A percentile compares a stretch with the other conserved stretches of the same genome.
phyloP scores from a whole-genome alignment of 2,329 filamentous ascomycete species.

The Ophiostoma ips region DNA sequence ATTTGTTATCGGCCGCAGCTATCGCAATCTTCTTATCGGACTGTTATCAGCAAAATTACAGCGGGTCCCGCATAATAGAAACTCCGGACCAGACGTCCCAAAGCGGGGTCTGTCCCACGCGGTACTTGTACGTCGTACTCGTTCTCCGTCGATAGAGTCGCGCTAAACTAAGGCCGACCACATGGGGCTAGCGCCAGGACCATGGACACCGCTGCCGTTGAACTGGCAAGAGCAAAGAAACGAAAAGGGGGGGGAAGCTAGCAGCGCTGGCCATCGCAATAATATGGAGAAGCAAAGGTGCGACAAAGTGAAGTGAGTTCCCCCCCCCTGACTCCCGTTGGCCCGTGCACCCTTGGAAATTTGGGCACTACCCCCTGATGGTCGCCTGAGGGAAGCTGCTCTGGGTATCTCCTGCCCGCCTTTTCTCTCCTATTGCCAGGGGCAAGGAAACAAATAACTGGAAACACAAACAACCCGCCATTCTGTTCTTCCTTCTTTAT shows the following conservation, averaged over 20 bases:
- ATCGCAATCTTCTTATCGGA: slow-evolving; percentile 8
- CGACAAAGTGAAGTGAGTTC: background rate
- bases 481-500: background rate
- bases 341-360: slow-evolving; percentile 18
- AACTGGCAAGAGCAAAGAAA: slow-evolving; percentile 1
- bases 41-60: slow-evolving; percentile 4
- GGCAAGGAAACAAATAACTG: slow-evolving; percentile 8
- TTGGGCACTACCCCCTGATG: slow-evolving; percentile 14
- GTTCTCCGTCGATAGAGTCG: background rate
- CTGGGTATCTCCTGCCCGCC: slow-evolving; percentile 10
- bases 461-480: slow-evolving; percentile 10
- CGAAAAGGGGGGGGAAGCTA: slow-evolving; percentile 3
- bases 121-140: background rate
- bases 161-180: background rate
- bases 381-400: slow-evolving; percentile 12
- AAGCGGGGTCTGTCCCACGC: background rate
- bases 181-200: slow-evolving; percentile 3
- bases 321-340: slow-evolving; percentile 13
- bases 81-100: background rate
- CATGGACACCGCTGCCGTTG: slow-evolving; percentile 1
- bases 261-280: no score
- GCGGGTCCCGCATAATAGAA: slow-evolving; percentile 7
- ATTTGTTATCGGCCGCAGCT: slow-evolving; percentile 8
- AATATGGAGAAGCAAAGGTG: no score
- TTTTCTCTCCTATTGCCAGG: slow-evolving; percentile 10